Base-by-base conservation (phyloP, 441 rosid genomes). In the Hura crepitans region DNA sequence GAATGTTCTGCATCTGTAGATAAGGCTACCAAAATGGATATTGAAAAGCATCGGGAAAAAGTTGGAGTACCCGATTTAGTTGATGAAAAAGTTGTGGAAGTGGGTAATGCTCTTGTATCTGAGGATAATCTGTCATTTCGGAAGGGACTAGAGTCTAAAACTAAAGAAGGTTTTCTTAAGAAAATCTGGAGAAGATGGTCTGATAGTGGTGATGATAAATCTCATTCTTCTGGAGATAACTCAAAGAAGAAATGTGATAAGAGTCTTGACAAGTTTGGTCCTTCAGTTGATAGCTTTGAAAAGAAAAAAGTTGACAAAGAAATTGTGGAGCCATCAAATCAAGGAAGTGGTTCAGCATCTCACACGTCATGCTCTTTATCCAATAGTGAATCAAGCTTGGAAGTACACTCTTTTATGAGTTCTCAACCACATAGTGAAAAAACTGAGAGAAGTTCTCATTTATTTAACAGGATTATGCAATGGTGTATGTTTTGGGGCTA, bases 161-260 rank as follows among this genome's bases (percentile, higher is more conserved):
- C 77, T 68, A 74, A 79, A 33, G 72, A 70, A 23, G 79, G 81
- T 0, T 53, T 81, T 66, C 56, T 81, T 18, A 68, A 69, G 70
- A 84, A 75, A 73, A 22, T 81, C 42, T 69, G 81, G 81, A 78
- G 45, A 70, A 66, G 51, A 70, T 87, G 85, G 85, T 84, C 76
- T 78, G 83, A 85, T 14, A 62, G 77, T 33, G 54, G 58, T 25
- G 72, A 75, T 62, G 72, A 59, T 11, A 55, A 65, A 37, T 11
- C 33, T 71, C 53, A 14, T 45, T 58, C 49, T 53, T 71, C 79
- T 68, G 73, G 66, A 66, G 76, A 72, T 75, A 54, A 39, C 60
- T 71, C 62, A 6, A 65, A 65, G 63, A 68, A 66, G 68, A 76
- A 25, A 77, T 59, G 55, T 70, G 63, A 57, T 47, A 62, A 51